Percentiles rank a stretch among this genome's conserved stretches.
These are phyloP conservation scores for Ascocoryne sarcoides DNA, from an alignment of 2,329 filamentous ascomycete genomes.

Conservation along the genomic window DNA sequence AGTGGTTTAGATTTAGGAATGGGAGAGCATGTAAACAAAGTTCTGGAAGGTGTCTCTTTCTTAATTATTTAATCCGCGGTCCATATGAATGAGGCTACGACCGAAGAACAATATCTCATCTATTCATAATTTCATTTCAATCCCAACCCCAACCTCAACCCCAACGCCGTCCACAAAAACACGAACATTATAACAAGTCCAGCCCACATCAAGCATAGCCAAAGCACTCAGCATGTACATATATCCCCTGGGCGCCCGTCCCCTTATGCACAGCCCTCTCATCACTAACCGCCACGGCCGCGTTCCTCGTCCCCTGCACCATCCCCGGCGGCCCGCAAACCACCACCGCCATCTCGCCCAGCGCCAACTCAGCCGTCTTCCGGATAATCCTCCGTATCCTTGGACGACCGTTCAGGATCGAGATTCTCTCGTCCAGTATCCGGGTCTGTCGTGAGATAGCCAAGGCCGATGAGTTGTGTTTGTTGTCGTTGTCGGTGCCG, in stretches of 20 bases:
- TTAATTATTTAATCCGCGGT: too few relatives aligned
- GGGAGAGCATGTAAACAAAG: too few relatives aligned
- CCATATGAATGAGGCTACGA: too few relatives aligned
- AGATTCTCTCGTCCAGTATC: not conserved
- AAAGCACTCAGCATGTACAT: conserved; percentile 52
- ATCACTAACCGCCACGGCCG: conserved; percentile 46
- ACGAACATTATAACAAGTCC: too few relatives aligned
- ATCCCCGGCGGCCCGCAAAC: conserved; percentile 50
- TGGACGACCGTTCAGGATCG: not conserved
- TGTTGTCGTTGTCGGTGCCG: not conserved
- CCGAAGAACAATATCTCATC: too few relatives aligned
- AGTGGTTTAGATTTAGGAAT: too few relatives aligned
- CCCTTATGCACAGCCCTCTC: conserved; percentile 56
- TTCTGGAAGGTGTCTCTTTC: too few relatives aligned
- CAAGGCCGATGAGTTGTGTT: not conserved
- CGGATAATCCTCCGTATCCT: not conserved
- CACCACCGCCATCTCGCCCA: conserved; percentile 51
- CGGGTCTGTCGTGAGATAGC: not conserved
- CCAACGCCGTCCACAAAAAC: too few relatives aligned
- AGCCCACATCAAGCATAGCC: conserved; percentile 26
- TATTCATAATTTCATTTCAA: too few relatives aligned
- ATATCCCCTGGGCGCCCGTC: conserved; percentile 54
- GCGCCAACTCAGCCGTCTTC: conserved; percentile 37
- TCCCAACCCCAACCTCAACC: too few relatives aligned
- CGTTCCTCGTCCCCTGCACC: conserved; percentile 43